Percentiles rank a stretch among this genome's conserved stretches.
These are phyloP conservation scores for Umbelopsis isabellina DNA, from an alignment of 192 early-diverging fungal species.

Conservation along the genomic window DNA sequence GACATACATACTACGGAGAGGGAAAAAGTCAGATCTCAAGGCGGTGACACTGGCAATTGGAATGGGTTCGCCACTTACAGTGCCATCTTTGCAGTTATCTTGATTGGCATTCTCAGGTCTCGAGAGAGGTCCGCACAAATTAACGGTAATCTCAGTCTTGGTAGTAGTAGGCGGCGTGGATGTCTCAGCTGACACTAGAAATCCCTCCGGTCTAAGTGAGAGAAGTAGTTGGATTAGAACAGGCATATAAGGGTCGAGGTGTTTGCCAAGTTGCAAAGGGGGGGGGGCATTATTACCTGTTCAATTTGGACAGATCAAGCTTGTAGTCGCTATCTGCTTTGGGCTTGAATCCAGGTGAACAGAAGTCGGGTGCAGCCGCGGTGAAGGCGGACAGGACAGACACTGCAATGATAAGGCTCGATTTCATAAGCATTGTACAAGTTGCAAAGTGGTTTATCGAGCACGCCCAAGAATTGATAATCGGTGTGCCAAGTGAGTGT, in stretches of 20 bases:
- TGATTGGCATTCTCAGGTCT: conserved; percentile 13
- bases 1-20: conserved; percentile 22
- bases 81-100: conserved; percentile 27
- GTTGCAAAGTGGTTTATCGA: not conserved
- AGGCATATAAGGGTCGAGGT: not conserved
- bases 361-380: conserved; percentile 25
- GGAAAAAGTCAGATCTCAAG: not conserved
- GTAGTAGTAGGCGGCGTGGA: conserved; percentile 24
- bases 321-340: conserved; percentile 10
- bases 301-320: conserved; percentile 31
- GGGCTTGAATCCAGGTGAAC: conserved; percentile 27
- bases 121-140: conserved; percentile 31
- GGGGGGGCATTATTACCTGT: conserved; percentile 22
- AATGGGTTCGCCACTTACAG: conserved; percentile 21
- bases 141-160: conserved; percentile 17
- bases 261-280: too few species aligned
- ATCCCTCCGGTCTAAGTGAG: conserved; percentile 1
- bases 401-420: conserved; percentile 3
- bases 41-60: not conserved
- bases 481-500: too few species aligned
- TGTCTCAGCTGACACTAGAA: conserved; percentile 6
- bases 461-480: too few species aligned
- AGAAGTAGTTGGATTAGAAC: not conserved
- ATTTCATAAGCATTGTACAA: conserved; percentile 8
- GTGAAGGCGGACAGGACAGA: not conserved